Conservation (phyloP, 2,329 filamentous ascomycete genomes). For the Acarospora socialis region DNA sequence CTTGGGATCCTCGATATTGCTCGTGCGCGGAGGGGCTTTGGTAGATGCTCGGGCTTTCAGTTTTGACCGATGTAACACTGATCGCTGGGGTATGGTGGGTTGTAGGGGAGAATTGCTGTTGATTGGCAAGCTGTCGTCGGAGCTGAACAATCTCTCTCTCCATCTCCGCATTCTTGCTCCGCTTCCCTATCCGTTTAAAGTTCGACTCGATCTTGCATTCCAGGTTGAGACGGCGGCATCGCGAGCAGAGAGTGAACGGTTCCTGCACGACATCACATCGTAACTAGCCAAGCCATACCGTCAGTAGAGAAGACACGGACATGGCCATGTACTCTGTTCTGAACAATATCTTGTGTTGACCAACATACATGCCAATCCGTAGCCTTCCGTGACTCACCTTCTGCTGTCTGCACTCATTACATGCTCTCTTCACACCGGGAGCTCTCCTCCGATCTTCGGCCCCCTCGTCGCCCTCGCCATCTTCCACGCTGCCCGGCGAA, state of each 20-base stretch:
- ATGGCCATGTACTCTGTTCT: conserved; percentile 1
- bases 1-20: conserved; percentile 33
- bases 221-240: conserved; percentile 48
- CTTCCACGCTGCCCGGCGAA: conserved; percentile 32
- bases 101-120: conserved; percentile 15
- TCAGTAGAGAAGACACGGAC: conserved; percentile 4
- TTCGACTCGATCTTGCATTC: conserved; percentile 53
- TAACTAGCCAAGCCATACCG: conserved; percentile 31
- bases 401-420: conserved; percentile 56
- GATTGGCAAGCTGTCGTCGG: conserved; percentile 31
- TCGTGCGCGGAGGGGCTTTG: conserved; percentile 9
- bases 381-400: conserved; percentile 35
- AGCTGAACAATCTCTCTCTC: conserved; percentile 42
- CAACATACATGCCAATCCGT: not conserved
- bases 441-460: conserved; percentile 30
- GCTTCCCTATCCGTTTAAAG: conserved; percentile 54
- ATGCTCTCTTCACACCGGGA: conserved; percentile 44
- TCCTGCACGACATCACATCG: conserved; percentile 53
- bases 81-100: conserved; percentile 6
- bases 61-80: conserved; percentile 7
- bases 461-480: conserved; percentile 29
- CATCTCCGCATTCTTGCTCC: conserved; percentile 51
- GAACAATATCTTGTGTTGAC: not conserved
- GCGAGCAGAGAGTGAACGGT: conserved; percentile 44
- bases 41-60: conserved; percentile 10